phyloP scores from a whole-genome alignment of 129 eudicot species.

The Deinandra increscens region DNA sequence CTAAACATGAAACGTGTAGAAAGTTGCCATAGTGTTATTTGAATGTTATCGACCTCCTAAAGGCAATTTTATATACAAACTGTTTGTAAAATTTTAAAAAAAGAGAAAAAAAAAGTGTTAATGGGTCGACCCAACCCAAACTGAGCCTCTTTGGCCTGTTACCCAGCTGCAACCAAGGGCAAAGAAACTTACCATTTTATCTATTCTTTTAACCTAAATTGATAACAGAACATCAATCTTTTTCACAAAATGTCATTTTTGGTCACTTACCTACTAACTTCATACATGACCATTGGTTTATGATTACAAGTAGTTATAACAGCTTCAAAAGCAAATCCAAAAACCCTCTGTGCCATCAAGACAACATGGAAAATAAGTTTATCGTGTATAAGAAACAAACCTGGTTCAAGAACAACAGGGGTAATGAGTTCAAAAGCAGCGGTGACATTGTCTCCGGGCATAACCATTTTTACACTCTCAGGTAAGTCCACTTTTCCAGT shows the following conservation, averaged over 20 bases:
- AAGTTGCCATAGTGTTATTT: not conserved
- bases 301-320: not conserved
- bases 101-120: not conserved
- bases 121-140: not conserved
- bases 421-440: constrained; percentile 75
- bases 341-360: not conserved
- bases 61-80: too few species aligned
- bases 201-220: too few species aligned
- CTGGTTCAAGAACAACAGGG: constrained; percentile 86
- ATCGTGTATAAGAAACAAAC: constrained; percentile 22
- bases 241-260: too few species aligned
- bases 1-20: not conserved
- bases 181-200: too few species aligned
- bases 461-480: constrained; percentile 88
- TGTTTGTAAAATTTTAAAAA: not conserved
- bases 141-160: not conserved
- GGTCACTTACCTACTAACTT: not conserved
- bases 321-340: not conserved
- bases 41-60: not conserved
- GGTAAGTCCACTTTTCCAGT: constrained; percentile 94
- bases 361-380: not conserved
- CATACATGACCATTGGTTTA: not conserved
- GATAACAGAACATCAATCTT: too few species aligned
- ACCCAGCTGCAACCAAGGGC: not conserved
- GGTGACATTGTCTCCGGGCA: constrained; percentile 96